phyloP scores from a whole-genome alignment of 75 land plant species.

The Chamaecyparis obtusa region DNA sequence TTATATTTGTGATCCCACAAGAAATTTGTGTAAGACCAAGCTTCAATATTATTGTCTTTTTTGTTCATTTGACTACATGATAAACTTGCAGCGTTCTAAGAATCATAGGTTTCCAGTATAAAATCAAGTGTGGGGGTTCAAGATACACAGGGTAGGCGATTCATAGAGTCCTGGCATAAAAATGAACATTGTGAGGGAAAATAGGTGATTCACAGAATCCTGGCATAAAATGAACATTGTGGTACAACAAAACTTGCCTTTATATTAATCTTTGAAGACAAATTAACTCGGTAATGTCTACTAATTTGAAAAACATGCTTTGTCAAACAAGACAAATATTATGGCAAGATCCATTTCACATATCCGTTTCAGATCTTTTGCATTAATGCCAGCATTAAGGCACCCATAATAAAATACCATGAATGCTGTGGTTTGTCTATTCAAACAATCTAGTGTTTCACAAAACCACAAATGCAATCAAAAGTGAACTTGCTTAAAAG shows the following conservation, averaged over 20 bases:
- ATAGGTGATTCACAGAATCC: no score
- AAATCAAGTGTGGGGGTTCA: no score
- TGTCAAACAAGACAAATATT: conserved; percentile 79
- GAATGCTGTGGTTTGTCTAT: background rate
- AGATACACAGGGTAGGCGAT: no score
- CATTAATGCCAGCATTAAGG: background rate
- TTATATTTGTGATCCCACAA: no score
- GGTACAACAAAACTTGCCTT: conserved; percentile 56
- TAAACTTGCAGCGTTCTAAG: no score
- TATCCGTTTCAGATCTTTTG: conserved; percentile 87
- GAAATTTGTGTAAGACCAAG: no score
- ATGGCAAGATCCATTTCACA: conserved; percentile 92
- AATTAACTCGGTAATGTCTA: conserved; percentile 91
- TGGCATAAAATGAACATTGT: no score
- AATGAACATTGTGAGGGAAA: no score
- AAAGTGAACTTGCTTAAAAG: background rate
- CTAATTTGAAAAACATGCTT: conserved; percentile 83
- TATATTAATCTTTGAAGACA: conserved; percentile 85
- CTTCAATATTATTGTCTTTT: no score
- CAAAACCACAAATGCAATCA: background rate
- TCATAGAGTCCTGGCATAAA: no score
- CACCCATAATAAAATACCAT: background rate
- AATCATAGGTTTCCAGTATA: no score
- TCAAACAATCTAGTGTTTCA: background rate
- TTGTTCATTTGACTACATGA: no score